Conservation (phyloP, 805 yeast genomes). For the Candida ovalis region DNA sequence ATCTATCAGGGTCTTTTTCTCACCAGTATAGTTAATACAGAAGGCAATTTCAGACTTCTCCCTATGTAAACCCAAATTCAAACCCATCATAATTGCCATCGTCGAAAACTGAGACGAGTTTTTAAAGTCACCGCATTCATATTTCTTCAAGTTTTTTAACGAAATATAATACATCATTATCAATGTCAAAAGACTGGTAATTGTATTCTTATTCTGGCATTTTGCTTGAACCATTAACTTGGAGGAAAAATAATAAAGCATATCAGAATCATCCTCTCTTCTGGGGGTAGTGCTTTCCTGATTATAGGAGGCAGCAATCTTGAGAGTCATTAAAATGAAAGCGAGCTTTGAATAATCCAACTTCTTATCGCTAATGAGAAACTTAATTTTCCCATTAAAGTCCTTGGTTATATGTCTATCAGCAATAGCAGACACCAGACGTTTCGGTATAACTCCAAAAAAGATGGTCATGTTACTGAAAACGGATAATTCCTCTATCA, state of each 20-base stretch:
- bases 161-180: slow-evolving; percentile 18
- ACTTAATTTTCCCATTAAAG: slow-evolving; percentile 7
- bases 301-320: slow-evolving; percentile 3
- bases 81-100: slow-evolving; percentile 21
- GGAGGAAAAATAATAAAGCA: slow-evolving; percentile 15
- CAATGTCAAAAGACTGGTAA: slow-evolving; percentile 18
- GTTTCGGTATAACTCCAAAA: slow-evolving; percentile 17
- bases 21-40: not conserved
- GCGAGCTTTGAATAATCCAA: slow-evolving; percentile 22
- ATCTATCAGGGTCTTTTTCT: slow-evolving; percentile 4
- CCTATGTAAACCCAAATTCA: slow-evolving; percentile 19
- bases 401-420: slow-evolving; percentile 10
- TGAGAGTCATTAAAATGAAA: slow-evolving; percentile 15
- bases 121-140: slow-evolving; percentile 17
- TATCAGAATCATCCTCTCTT: slow-evolving; percentile 11
- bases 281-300: not conserved
- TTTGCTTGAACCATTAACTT: slow-evolving; percentile 18
- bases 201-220: slow-evolving; percentile 8
- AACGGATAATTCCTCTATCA: slow-evolving; percentile 1
- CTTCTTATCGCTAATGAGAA: slow-evolving; percentile 10
- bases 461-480: slow-evolving; percentile 5
- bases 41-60: slow-evolving; percentile 1
- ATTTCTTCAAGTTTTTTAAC: slow-evolving; percentile 13
- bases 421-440: slow-evolving; percentile 7
- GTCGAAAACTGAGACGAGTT: slow-evolving; percentile 14